These are phyloP conservation scores for Cladosporium sp. DNA, from an alignment of 2,329 filamentous ascomycete species.

Conservation along the genomic window DNA sequence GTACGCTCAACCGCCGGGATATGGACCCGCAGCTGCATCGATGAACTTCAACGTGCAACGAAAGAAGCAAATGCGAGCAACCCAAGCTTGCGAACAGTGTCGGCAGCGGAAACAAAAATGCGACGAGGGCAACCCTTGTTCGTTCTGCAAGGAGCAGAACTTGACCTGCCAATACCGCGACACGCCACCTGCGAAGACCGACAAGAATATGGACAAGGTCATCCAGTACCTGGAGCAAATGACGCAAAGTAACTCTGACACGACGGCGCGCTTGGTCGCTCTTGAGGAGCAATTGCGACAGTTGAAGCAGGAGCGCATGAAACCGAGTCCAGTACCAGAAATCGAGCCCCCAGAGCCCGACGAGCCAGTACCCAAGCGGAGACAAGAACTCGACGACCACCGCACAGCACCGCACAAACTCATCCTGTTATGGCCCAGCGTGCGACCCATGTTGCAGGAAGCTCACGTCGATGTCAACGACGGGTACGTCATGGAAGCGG, in stretches of 20 bases:
- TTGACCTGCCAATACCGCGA: conserved; percentile 83
- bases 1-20: conserved; percentile 18
- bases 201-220: conserved; percentile 45
- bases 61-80: conserved; percentile 32
- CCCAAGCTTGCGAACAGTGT: conserved; percentile 83
- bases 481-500: conserved; percentile 33
- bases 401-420: conserved; percentile 84
- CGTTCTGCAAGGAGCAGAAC: conserved; percentile 78
- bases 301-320: conserved; percentile 19
- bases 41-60: conserved; percentile 23
- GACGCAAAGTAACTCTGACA: not conserved
- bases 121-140: conserved; percentile 78
- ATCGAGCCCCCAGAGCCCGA: conserved; percentile 10
- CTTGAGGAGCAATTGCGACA: conserved; percentile 23
- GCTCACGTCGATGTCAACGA: conserved; percentile 24
- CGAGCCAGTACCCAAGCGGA: conserved; percentile 39
- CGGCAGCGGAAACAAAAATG: conserved; percentile 85
- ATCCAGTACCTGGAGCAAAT: conserved; percentile 13
- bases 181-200: conserved; percentile 73
- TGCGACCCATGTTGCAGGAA: conserved; percentile 28
- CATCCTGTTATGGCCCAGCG: conserved; percentile 56
- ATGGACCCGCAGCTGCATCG: conserved; percentile 21
- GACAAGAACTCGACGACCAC: conserved; percentile 75
- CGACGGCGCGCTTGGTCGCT: not conserved
- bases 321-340: conserved; percentile 3